phyloP scores from a whole-genome alignment of 805 yeast genomes.

The Kluyveromyces aestuarii region DNA sequence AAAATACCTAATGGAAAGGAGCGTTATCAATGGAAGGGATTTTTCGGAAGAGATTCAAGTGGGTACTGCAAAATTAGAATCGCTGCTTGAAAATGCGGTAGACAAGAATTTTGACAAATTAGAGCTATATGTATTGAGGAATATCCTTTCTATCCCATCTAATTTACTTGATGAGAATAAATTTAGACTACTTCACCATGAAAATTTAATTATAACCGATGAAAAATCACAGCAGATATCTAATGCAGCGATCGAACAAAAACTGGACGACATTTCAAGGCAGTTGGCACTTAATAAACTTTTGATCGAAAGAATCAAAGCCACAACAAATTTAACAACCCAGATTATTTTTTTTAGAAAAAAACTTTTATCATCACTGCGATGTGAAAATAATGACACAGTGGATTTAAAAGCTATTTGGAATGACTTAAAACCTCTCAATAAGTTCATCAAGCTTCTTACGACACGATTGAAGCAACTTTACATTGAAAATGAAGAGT shows the following conservation, averaged over 20 bases:
- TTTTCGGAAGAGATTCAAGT: conserved; percentile 48
- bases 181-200: conserved; percentile 61
- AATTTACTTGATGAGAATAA: conserved; percentile 58
- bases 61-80: conserved; percentile 79
- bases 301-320: conserved; percentile 12
- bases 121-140: conserved; percentile 73
- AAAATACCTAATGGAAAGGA: conserved; percentile 37
- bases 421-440: conserved; percentile 20
- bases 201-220: conserved; percentile 32
- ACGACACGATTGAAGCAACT: conserved; percentile 17
- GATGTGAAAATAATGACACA: conserved; percentile 5
- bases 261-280: conserved; percentile 14
- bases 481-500: conserved; percentile 19
- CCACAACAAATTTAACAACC: conserved; percentile 12
- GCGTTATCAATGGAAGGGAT: conserved; percentile 13
- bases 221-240: conserved; percentile 2
- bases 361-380: conserved; percentile 7
- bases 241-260: conserved; percentile 8
- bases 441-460: conserved; percentile 20
- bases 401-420: conserved; percentile 9
- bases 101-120: conserved; percentile 80
- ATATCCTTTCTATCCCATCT: conserved; percentile 61
- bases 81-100: conserved; percentile 61
- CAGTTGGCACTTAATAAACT: conserved; percentile 12
- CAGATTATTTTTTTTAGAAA: conserved; percentile 17